These are phyloP conservation scores for Gyrodon lividus DNA, from an alignment of 768 basidiomycete species.

Conservation along the genomic window DNA sequence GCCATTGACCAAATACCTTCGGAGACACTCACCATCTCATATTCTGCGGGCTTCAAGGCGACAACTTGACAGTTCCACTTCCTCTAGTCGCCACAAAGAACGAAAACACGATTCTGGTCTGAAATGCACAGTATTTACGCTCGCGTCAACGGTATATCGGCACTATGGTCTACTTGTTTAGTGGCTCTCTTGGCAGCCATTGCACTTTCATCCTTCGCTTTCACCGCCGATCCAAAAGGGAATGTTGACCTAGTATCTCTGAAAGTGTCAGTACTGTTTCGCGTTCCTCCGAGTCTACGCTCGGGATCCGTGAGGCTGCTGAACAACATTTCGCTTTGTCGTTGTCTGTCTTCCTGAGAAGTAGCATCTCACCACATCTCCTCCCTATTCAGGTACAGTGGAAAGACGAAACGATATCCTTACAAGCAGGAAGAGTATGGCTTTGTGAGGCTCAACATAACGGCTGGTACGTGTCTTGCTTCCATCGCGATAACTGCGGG, in stretches of 20 bases:
- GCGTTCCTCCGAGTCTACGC: neutral
- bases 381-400: slow-evolving; percentile 39
- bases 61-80: neutral
- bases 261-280: slow-evolving; percentile 63
- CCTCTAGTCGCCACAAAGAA: neutral
- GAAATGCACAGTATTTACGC: slow-evolving; percentile 70
- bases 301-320: slow-evolving; percentile 6
- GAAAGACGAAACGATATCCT: slow-evolving; percentile 52
- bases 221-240: slow-evolving; percentile 58
- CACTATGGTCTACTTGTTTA: slow-evolving; percentile 70
- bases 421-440: slow-evolving; percentile 71
- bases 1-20: neutral
- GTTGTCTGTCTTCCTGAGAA: slow-evolving; percentile 9
- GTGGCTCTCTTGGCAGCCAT: slow-evolving; percentile 71
- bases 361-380: slow-evolving; percentile 10
- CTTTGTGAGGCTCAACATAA: slow-evolving; percentile 78
- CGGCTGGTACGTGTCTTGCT: slow-evolving; percentile 57
- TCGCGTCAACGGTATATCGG: slow-evolving; percentile 71
- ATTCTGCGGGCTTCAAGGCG: neutral
- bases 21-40: neutral
- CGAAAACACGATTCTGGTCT: slow-evolving; percentile 1
- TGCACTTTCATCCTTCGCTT: slow-evolving; percentile 69
- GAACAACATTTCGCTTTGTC: slow-evolving; percentile 7
- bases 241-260: slow-evolving; percentile 58
- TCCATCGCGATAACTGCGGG: slow-evolving; percentile 25